phyloP scores from a whole-genome alignment of 176 grass and related monocot genomes.

The Oryza coarctata region DNA sequence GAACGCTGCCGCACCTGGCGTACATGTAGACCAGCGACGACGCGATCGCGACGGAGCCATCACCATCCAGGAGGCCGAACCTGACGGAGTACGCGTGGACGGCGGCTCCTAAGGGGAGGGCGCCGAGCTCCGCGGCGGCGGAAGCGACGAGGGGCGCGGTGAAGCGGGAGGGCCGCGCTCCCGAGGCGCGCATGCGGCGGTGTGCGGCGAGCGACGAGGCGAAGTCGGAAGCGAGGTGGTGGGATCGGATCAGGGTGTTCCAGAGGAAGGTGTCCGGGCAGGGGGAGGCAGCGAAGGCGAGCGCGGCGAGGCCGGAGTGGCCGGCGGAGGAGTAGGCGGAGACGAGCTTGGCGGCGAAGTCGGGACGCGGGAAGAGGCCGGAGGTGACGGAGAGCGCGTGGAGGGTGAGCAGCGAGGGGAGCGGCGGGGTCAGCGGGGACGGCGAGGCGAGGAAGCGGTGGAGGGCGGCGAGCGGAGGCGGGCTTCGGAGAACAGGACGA shows the following conservation, averaged over 20 bases:
- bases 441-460: slow-evolving; percentile 42
- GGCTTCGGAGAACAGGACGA: background rate
- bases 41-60: slow-evolving; percentile 48
- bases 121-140: slow-evolving; percentile 55
- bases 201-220: slow-evolving; percentile 33
- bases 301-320: slow-evolving; percentile 40
- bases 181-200: slow-evolving; percentile 47
- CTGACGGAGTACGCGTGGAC: slow-evolving; percentile 56
- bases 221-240: slow-evolving; percentile 46
- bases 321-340: slow-evolving; percentile 51
- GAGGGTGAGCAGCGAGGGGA: slow-evolving; percentile 39
- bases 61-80: slow-evolving; percentile 46
- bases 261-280: slow-evolving; percentile 66
- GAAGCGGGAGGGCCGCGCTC: slow-evolving; percentile 48
- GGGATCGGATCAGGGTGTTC: slow-evolving; percentile 64
- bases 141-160: slow-evolving; percentile 61
- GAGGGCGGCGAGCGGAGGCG: slow-evolving; percentile 12
- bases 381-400: slow-evolving; percentile 55
- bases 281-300: slow-evolving; percentile 41
- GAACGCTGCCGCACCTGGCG: slow-evolving; percentile 40
- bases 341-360: slow-evolving; percentile 71
- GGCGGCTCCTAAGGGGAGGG: slow-evolving; percentile 39
- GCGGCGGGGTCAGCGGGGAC: slow-evolving; percentile 5
- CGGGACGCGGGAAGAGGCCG: slow-evolving; percentile 51
- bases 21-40: slow-evolving; percentile 77